Evolutionary conservation across 2,329 filamentous ascomycete genomes (phyloP).

Genomic region (Curvularia hawaiiensis): DNA sequence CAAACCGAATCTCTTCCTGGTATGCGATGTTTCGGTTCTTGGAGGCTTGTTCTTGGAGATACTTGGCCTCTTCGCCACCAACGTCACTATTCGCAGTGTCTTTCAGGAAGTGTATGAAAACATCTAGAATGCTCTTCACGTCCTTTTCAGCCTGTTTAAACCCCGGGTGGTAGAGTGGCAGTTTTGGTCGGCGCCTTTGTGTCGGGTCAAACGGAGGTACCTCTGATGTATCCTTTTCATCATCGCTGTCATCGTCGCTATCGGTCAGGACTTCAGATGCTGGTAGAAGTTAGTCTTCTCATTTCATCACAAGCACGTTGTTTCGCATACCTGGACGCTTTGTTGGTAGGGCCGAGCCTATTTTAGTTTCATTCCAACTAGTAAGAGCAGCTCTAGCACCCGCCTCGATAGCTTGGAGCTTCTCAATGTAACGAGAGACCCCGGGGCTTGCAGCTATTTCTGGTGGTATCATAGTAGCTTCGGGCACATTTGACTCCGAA

Average conservation of each 20-base stretch:
- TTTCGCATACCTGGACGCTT: conserved; percentile 13
- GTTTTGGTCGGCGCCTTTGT: conserved; percentile 9
- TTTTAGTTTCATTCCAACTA: neutral
- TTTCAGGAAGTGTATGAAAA: conserved; percentile 7
- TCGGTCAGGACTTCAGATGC: neutral
- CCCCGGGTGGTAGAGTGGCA: conserved; percentile 26
- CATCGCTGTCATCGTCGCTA: neutral
- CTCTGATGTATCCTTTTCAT: conserved; percentile 1
- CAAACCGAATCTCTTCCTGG: conserved; percentile 10
- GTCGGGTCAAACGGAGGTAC: conserved; percentile 15
- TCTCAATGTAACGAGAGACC: neutral
- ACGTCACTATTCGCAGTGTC: neutral
- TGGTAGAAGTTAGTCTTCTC: neutral
- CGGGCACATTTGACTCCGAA: neutral
- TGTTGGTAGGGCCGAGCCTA: neutral
- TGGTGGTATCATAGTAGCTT: neutral
- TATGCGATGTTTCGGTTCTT: conserved; percentile 1
- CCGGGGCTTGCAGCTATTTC: neutral
- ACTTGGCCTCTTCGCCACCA: conserved; percentile 6
- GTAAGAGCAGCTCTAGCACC: neutral
- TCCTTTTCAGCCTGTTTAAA: conserved; percentile 8
- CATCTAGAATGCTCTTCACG: neutral
- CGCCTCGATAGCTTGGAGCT: conserved; percentile 1
- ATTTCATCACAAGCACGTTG: neutral
- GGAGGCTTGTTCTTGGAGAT: conserved; percentile 11